Percentiles rank a stretch among this genome's conserved stretches.
Evolutionary conservation across 768 basidiomycete genomes (phyloP).

Genomic region (Polyporus arcularius): DNA sequence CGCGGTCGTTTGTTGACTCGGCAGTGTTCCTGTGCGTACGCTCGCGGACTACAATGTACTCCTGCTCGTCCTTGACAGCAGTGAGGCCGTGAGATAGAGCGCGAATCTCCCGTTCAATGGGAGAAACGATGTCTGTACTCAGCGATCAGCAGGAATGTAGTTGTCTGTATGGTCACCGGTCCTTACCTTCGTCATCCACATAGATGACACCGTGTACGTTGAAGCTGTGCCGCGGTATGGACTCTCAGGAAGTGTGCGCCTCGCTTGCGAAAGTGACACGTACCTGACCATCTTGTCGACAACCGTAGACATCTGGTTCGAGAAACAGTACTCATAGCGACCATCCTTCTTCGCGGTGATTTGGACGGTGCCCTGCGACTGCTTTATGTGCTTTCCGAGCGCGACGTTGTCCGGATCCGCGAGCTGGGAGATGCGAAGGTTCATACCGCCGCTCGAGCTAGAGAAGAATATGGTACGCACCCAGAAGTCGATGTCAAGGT

Average conservation of each 20-base stretch:
- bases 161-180: background rate
- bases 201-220: conserved; percentile 98
- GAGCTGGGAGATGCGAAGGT: conserved; percentile 51
- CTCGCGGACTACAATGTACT: conserved; percentile 96
- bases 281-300: conserved; percentile 95
- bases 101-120: conserved; percentile 95
- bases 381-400: conserved; percentile 78
- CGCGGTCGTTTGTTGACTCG: conserved; percentile 89
- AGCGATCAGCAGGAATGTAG: background rate
- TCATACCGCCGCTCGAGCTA: conserved; percentile 2
- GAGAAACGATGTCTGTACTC: conserved; percentile 78
- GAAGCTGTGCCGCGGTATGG: conserved; percentile 55
- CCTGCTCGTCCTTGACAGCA: conserved; percentile 97
- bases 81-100: conserved; percentile 76
- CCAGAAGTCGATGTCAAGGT: conserved; percentile 98
- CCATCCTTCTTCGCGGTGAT: conserved; percentile 89
- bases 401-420: conserved; percentile 69
- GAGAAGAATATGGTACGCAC: conserved; percentile 42
- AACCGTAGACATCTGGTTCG: conserved; percentile 97
- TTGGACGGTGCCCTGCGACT: conserved; percentile 86
- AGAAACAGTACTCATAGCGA: conserved; percentile 94
- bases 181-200: conserved; percentile 82
- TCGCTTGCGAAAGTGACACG: conserved; percentile 48
- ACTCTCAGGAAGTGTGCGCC: conserved; percentile 97
- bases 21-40: conserved; percentile 91